phyloP scores from a whole-genome alignment of 2,329 filamentous ascomycete genomes.

The Xylaria sp. region DNA sequence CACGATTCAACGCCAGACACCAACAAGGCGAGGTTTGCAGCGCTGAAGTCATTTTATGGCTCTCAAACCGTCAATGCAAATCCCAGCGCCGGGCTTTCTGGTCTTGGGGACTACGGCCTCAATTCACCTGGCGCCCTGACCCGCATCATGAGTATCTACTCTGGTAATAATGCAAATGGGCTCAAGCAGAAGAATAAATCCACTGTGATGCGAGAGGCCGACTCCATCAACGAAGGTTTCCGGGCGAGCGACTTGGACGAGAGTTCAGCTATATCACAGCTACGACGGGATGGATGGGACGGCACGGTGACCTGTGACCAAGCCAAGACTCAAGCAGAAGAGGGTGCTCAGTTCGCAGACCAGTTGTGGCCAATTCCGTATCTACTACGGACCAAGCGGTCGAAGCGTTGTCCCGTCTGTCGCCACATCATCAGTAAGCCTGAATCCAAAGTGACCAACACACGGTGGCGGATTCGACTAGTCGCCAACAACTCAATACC shows the following conservation, averaged over 20 bases:
- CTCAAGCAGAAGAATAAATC: slow-evolving; percentile 72
- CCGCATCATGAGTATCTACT: slow-evolving; percentile 91
- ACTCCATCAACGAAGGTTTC: slow-evolving; percentile 73
- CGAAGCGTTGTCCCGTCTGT: slow-evolving; percentile 90
- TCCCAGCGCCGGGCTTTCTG: slow-evolving; percentile 55
- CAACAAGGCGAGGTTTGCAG: slow-evolving; percentile 59
- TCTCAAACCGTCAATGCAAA: slow-evolving; percentile 70
- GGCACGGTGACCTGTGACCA: slow-evolving; percentile 61
- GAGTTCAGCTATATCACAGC: slow-evolving; percentile 61
- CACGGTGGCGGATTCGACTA: slow-evolving; percentile 89
- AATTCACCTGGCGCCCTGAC: slow-evolving; percentile 81
- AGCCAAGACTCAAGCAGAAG: slow-evolving; percentile 53
- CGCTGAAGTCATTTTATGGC: slow-evolving; percentile 81
- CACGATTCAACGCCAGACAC: slow-evolving; percentile 66
- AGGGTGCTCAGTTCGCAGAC: slow-evolving; percentile 66
- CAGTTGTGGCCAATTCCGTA: slow-evolving; percentile 83
- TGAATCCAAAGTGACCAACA: slow-evolving; percentile 86
- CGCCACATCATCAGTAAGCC: slow-evolving; percentile 95
- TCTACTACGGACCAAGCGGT: slow-evolving; percentile 86
- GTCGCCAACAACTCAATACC: slow-evolving; percentile 90
- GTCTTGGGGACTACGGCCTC: slow-evolving; percentile 60
- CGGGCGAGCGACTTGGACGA: slow-evolving; percentile 67
- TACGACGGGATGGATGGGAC: slow-evolving; percentile 67
- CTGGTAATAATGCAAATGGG: slow-evolving; percentile 63
- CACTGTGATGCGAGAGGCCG: slow-evolving; percentile 80